A percentile compares a stretch with the other conserved stretches of the same genome.
These are phyloP conservation scores for Yueomyces sinensis DNA, from an alignment of 805 yeast genomes.

Conservation along the genomic window DNA sequence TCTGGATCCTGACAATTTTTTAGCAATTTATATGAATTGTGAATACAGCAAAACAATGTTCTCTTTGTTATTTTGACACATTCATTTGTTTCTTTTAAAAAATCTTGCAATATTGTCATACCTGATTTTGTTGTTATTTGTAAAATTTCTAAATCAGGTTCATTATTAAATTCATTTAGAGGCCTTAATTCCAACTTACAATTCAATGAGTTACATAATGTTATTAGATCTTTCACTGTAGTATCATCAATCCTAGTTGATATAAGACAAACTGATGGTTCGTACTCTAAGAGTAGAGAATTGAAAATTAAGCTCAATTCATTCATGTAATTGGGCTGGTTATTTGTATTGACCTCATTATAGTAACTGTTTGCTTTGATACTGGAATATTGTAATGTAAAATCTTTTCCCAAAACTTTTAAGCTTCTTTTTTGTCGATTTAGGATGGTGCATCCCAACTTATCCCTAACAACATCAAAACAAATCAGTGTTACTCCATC, in stretches of 20 bases:
- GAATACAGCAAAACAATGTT: neutral
- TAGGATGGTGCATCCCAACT: conserved; percentile 7
- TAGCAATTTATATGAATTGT: neutral
- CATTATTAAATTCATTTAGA: neutral
- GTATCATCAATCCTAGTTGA: conserved; percentile 9
- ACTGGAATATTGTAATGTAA: too few species aligned
- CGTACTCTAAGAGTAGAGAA: neutral
- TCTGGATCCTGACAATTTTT: neutral
- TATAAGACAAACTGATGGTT: conserved; percentile 10
- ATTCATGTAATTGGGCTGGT: too few species aligned
- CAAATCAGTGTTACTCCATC: conserved; percentile 5
- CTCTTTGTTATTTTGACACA: neutral
- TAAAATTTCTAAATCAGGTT: neutral
- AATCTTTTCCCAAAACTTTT: conserved; percentile 8
- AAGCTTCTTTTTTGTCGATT: conserved; percentile 5
- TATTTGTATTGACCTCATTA: too few species aligned
- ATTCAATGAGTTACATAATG: conserved; percentile 1
- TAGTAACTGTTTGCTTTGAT: too few species aligned
- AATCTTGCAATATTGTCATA: neutral
- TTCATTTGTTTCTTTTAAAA: neutral
- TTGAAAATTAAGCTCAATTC: too few species aligned
- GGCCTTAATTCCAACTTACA: neutral
- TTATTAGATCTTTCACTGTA: conserved; percentile 3
- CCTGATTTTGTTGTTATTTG: neutral
- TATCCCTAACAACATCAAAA: conserved; percentile 5